Conservation (phyloP, 2,329 filamentous ascomycete genomes). For the Huntiella moniliformis region DNA sequence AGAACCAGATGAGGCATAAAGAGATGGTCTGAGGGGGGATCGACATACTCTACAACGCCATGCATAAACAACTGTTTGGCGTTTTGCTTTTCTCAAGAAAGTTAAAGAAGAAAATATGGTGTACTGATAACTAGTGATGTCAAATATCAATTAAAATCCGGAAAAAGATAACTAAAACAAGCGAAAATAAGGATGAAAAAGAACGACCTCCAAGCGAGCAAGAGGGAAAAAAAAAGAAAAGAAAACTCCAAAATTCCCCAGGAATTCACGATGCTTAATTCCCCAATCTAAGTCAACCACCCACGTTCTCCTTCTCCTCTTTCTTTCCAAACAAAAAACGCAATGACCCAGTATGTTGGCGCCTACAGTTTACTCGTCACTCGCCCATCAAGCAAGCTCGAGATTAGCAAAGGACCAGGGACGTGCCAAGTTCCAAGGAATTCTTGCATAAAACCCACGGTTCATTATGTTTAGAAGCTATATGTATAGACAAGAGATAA, state of each 20-base stretch:
- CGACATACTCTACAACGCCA: conserved; percentile 11
- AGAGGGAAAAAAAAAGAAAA: conserved; percentile 1
- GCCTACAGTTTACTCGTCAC: too few species aligned
- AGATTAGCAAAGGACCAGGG: too few species aligned
- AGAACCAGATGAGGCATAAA: background rate
- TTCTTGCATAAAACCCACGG: too few species aligned
- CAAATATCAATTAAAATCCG: background rate
- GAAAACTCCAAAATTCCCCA: background rate
- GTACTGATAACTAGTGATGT: too few species aligned
- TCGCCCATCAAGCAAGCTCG: too few species aligned
- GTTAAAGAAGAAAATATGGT: too few species aligned
- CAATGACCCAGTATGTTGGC: too few species aligned
- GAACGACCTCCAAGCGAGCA: background rate
- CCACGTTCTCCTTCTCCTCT: background rate
- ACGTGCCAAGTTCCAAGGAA: too few species aligned
- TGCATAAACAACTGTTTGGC: conserved; percentile 7
- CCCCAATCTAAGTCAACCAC: background rate
- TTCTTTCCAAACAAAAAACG: too few species aligned
- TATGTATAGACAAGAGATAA: too few species aligned
- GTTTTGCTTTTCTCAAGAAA: too few species aligned
- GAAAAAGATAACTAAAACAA: conserved; percentile 3
- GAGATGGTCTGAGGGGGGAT: background rate
- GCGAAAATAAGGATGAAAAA: background rate
- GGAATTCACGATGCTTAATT: background rate
- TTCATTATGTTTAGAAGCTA: too few species aligned